Base-by-base conservation (phyloP, 2,329 filamentous ascomycete genomes). In the Exophiala spinifera region DNA sequence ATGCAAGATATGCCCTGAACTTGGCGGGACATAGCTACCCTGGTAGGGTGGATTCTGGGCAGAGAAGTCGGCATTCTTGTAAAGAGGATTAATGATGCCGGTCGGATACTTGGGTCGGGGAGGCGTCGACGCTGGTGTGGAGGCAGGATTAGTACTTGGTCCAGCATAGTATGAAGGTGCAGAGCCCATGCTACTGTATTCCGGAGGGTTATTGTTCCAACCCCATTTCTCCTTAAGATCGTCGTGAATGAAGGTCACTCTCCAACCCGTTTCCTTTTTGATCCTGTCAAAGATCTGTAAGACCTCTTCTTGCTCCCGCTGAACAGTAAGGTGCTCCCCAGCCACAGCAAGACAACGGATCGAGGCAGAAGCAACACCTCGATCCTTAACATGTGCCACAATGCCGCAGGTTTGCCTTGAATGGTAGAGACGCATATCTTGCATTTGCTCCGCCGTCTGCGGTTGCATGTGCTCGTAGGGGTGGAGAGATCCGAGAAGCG, bases 341-440 rank as follows among this genome's bases (percentile, higher is more conserved):
- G 89, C 89, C 51, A 94, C 86, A 36, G 86, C 84, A 5, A 96
- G 77, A 31, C 87, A 90, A 8, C 88, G 86, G 36, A 94, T 82
- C 2, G 89, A 89, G 8, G 95, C 85, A 46, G 83, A 87, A 8
- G 87, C 84, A 28, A 96, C 84, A 23, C 88, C 89, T 21, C 80
- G 79, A 67, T 95, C 90, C 64, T 91, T 88, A 48, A 87, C 84
- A 67, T 95, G 90, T 2, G 89, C 88, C 20, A 89, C 85, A 58
- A 97, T 95, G 13, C 92, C 92, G 67, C 91, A 96, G 20, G 95
- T 86, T 67, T 91, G 86, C 62, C 88, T 86, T 0, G 90, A 87
- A 66, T 96, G 89, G 57, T 83, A 82, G 46, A 86, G 77, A 63
- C 88, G 85, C 65, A 88, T 79, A 3, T 80, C 76, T 44, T 80